Base-by-base conservation (phyloP, 495 filamentous ascomycete species). In the Clohesyomyces aquaticus region DNA sequence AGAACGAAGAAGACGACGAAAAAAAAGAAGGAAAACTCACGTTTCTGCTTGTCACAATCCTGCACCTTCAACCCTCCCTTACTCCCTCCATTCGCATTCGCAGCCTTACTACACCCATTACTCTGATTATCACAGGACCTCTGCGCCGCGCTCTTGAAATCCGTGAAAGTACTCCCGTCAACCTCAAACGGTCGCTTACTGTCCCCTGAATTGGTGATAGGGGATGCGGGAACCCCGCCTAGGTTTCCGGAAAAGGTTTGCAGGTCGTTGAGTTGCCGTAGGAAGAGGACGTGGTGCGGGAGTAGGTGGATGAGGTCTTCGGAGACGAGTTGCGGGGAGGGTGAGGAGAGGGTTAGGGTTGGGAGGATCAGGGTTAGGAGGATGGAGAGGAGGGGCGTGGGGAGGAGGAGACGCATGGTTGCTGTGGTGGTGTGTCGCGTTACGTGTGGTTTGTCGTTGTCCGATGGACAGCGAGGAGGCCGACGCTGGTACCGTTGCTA, bases 201-300 rank as follows among this genome's bases (percentile, higher is more conserved):
- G 50, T 72, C 66, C 14, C 76, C 75, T 4, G 79, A 72, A 43
- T 75, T 71, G 65, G 72, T 76, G 65, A 78, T 70, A 28, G 85
- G 79, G 10, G 83, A 71, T 4, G 83, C 79, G 2, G 82, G 68
- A 4, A 77, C 63, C 11, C 81, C 80, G 60, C 84, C 84, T 32
- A 87, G 80, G 49, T 71, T 68, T 48, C 82, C 82, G 50, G 76
- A 80, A 78, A 85, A 87, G 53, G 77, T 69, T 72, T 87, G 84
- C 45, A 85, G 76, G 69, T 85, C 80, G 66, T 63, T 42, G 52
- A 57, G n/a, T 38, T 68, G 69, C 0, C 65, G 69, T 1, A 60
- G 22, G 69, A 67, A 68, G 50, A 71, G 51, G 9, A 52, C 61
- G 60, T 67, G 32, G 32, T 32, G 55, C n/a, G 64, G 68, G 21